phyloP scores from a whole-genome alignment of 1,284 basidiomycete species.

The Gastroboletus turbinatus region DNA sequence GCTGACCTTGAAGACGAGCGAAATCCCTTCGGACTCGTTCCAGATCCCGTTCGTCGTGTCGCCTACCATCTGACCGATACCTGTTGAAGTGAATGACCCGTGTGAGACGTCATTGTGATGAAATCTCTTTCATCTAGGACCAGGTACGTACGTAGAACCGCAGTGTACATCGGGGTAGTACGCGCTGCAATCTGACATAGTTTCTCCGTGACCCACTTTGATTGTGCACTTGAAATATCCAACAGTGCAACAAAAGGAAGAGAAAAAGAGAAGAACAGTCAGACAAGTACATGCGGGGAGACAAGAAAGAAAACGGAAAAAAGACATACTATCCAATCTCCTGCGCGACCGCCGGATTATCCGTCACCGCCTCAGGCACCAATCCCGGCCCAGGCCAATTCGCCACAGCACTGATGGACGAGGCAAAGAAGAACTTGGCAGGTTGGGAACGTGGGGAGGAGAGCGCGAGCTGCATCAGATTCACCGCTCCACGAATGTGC shows the following conservation, averaged over 20 bases:
- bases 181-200: conserved; percentile 44
- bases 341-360: conserved; percentile 39
- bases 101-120: not conserved
- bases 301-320: not conserved
- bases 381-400: conserved; percentile 30
- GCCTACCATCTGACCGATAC: conserved; percentile 54
- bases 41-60: conserved; percentile 53
- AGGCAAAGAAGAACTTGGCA: conserved; percentile 56
- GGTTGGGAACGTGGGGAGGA: conserved; percentile 39
- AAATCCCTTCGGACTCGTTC: conserved; percentile 59
- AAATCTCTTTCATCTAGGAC: not conserved
- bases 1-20: conserved; percentile 32
- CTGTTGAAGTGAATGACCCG: conserved; percentile 6
- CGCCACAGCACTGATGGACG: conserved; percentile 46
- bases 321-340: conserved; percentile 55
- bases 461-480: conserved; percentile 54
- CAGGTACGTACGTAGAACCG: conserved; percentile 36
- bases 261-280: not conserved
- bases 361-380: conserved; percentile 41
- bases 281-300: not conserved
- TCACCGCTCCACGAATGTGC: conserved; percentile 51
- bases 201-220: conserved; percentile 65
- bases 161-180: conserved; percentile 35
- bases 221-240: conserved; percentile 17
- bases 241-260: not conserved